phyloP scores from a whole-genome alignment of 2,329 filamentous ascomycete genomes.

The Aspergillus novoparasiticus region DNA sequence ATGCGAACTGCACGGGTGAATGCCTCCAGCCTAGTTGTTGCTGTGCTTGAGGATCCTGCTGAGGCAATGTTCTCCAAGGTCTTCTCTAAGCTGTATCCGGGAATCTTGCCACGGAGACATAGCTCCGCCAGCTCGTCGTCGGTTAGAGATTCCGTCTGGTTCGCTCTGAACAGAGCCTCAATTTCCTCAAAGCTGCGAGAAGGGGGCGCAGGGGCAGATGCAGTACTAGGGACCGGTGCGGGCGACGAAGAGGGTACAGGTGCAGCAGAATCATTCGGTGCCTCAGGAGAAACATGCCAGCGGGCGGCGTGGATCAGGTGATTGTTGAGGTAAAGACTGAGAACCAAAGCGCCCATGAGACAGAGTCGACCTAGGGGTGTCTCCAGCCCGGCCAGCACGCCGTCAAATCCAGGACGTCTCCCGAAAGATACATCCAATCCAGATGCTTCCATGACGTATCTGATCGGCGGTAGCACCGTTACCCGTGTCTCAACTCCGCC shows the following conservation, averaged over 20 bases:
- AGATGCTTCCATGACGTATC: background rate
- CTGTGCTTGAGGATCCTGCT: slow-evolving; percentile 50
- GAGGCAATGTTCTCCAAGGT: slow-evolving; percentile 67
- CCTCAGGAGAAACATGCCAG: background rate
- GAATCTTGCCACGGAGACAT: slow-evolving; percentile 86
- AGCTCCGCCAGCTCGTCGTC: slow-evolving; percentile 85
- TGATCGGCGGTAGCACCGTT: background rate
- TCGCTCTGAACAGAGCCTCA: slow-evolving; percentile 76
- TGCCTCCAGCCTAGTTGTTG: slow-evolving; percentile 50
- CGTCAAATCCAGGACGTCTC: background rate
- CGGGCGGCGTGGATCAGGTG: slow-evolving; percentile 5
- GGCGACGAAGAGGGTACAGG: background rate
- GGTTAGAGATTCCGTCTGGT: slow-evolving; percentile 72
- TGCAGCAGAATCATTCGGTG: background rate
- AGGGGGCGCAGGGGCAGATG: background rate
- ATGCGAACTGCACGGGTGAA: slow-evolving; percentile 89
- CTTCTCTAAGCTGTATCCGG: slow-evolving; percentile 94
- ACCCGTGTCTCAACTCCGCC: background rate
- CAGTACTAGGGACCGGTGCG: background rate
- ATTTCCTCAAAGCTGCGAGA: slow-evolving; percentile 59
- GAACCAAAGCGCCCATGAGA: background rate
- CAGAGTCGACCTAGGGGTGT: background rate
- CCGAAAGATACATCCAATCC: background rate
- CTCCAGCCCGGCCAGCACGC: background rate
- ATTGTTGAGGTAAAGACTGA: slow-evolving; percentile 6